Base-by-base conservation (phyloP, 208 protist species). In the Phytomonas francai region DNA sequence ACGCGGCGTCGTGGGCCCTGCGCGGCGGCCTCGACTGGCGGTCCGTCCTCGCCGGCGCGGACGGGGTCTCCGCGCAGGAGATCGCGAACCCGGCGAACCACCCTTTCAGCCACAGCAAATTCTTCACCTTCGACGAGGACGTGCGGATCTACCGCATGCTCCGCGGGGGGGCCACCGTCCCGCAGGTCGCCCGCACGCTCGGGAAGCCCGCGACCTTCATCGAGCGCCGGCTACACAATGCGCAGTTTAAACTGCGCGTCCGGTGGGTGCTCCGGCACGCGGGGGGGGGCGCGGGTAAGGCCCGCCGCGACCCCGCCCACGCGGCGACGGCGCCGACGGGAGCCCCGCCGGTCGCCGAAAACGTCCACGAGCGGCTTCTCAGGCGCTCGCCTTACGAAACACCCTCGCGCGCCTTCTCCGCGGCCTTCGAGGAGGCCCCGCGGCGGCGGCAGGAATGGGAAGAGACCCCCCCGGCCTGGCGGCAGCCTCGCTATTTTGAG, bases 81-180 rank as follows among this genome's bases (percentile, higher is more conserved):
- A 64, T 93, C 75, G 72, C 72, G 32, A 92, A 95, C 65, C 87
- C 89, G 31, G 87, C 83, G 5, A 93, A 95, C 71, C 89, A 95
- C 82, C 89, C 89, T 0, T 91, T 92, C 57, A 93, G 83, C 59
- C 85, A 92, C 80, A 93, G 83, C 73, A 86, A 81, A 70, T 93
- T 92, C 75, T 95, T 92, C 69, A 85, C 74, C 29, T 90, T 93
- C 39, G 87, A 95, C 22, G 89, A 95, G 5, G 89, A 95, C 67
- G 70, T 79, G 25, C 70, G 73, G 14, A 90, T 95, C 63, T 95
- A 93, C 64, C 72, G 80, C 60, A 92, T 92, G 89, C 82, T 95
- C n/a, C 83, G 87, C 63, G 81, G 85, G 16, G 89, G 89, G 27
- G 89, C 89, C 1, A 91, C 89, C 0, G 80, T 93, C 12, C 71